Evolutionary conservation across 1,284 basidiomycete genomes (phyloP).

Genomic region (Crocinoboletus sp.): DNA sequence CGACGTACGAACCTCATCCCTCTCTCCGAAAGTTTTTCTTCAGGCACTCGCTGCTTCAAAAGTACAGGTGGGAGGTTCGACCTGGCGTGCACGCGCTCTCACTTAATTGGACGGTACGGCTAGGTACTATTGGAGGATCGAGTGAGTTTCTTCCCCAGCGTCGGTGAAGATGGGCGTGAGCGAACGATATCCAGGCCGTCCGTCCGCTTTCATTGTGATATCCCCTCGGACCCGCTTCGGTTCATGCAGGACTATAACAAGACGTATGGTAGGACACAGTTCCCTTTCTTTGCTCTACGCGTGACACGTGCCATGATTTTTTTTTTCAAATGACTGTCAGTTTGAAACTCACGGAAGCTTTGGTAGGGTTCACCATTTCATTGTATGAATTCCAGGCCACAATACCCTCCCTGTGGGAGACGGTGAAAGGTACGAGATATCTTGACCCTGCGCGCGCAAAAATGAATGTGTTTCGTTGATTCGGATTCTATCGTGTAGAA

Average conservation of each 20-base stretch:
- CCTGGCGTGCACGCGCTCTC: neutral
- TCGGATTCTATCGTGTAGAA: constrained; percentile 42
- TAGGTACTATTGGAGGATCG: constrained; percentile 84
- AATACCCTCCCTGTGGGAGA: constrained; percentile 72
- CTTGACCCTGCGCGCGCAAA: neutral
- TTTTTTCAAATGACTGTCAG: neutral
- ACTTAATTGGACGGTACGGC: neutral
- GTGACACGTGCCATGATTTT: too few relatives aligned
- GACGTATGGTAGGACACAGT: constrained; percentile 50
- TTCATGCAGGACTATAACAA: constrained; percentile 77
- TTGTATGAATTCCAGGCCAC: constrained; percentile 77
- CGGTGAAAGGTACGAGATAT: constrained; percentile 62
- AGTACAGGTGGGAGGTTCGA: constrained; percentile 50
- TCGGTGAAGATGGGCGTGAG: constrained; percentile 8
- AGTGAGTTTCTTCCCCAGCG: constrained; percentile 31
- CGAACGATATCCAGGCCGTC: constrained; percentile 44
- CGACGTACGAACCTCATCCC: neutral
- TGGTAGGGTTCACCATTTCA: constrained; percentile 69
- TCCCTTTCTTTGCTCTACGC: neutral
- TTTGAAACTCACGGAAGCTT: neutral
- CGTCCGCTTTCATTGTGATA: constrained; percentile 73
- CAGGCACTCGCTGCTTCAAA: constrained; percentile 63
- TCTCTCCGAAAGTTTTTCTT: constrained; percentile 61
- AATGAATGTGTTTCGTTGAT: neutral
- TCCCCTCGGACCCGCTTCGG: constrained; percentile 75